Conservation (phyloP, 1,139 yeast genomes). For the Hansenula sp. region DNA sequence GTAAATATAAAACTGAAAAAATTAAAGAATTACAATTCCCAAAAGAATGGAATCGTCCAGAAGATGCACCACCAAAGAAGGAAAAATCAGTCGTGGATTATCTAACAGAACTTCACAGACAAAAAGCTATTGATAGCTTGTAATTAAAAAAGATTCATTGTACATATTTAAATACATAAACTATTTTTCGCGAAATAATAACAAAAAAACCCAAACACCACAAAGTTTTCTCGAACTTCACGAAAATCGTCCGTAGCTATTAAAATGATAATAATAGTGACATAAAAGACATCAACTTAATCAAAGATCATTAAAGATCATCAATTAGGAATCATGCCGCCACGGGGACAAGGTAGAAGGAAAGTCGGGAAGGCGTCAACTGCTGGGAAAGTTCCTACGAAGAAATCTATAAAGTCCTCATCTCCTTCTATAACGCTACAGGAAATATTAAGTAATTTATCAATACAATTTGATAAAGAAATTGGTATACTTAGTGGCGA, state of each 20-base stretch:
- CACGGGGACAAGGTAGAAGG: constrained; percentile 18
- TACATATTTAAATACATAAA: too few relatives aligned
- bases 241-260: too few relatives aligned
- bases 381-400: constrained; percentile 20
- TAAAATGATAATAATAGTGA: too few relatives aligned
- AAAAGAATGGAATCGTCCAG: constrained; percentile 78
- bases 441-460: constrained; percentile 48
- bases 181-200: too few relatives aligned
- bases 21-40: constrained; percentile 47
- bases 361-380: constrained; percentile 9
- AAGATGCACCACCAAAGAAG: constrained; percentile 48
- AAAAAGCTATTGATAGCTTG: not conserved
- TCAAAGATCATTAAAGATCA: not conserved
- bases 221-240: not conserved
- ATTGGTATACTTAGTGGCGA: constrained; percentile 62
- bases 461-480: constrained; percentile 52
- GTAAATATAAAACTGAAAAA: constrained; percentile 24
- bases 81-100: not conserved
- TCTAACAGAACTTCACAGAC: not conserved
- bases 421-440: constrained; percentile 37
- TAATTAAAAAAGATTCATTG: not conserved
- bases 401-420: constrained; percentile 22
- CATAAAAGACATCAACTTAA: not conserved
- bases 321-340: constrained; percentile 8
- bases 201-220: not conserved